These are phyloP conservation scores for Naumovozyma dairenensis DNA, from an alignment of 805 yeast species.

Conservation along the genomic window DNA sequence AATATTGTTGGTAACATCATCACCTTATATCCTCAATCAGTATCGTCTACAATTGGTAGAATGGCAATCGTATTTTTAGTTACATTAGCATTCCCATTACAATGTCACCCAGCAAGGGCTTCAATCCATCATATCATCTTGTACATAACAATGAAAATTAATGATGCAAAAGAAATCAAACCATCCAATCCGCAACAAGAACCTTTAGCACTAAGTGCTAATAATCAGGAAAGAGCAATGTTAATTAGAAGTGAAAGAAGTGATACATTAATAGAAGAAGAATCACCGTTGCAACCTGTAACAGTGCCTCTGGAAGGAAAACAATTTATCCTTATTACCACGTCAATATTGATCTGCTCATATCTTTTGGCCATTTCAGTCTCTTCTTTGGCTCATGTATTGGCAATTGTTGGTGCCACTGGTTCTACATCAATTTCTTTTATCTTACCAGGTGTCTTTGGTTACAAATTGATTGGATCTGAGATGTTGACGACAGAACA, in stretches of 20 bases:
- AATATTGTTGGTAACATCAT: constrained; percentile 71
- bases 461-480: constrained; percentile 32
- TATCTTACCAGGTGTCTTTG: constrained; percentile 70
- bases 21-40: constrained; percentile 56
- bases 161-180: not conserved
- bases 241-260: not conserved
- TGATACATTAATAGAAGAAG: constrained; percentile 14
- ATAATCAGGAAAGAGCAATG: not conserved
- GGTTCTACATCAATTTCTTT: constrained; percentile 75
- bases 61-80: constrained; percentile 74
- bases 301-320: constrained; percentile 20
- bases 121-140: constrained; percentile 65
- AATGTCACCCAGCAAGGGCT: constrained; percentile 83
- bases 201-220: not conserved
- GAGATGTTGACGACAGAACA: constrained; percentile 9
- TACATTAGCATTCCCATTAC: constrained; percentile 76
- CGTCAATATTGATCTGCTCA: constrained; percentile 36
- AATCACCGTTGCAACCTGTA: constrained; percentile 8
- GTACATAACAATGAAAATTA: constrained; percentile 29
- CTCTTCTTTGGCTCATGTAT: constrained; percentile 54
- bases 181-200: not conserved
- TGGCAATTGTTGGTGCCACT: constrained; percentile 72
- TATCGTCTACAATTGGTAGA: constrained; percentile 68
- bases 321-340: constrained; percentile 42
- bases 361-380: constrained; percentile 51